A percentile compares a stretch with the other conserved stretches of the same genome.
These are phyloP conservation scores for Oryza meyeriana DNA, from an alignment of 176 grass and related monocot genomes.

Conservation along the genomic window DNA sequence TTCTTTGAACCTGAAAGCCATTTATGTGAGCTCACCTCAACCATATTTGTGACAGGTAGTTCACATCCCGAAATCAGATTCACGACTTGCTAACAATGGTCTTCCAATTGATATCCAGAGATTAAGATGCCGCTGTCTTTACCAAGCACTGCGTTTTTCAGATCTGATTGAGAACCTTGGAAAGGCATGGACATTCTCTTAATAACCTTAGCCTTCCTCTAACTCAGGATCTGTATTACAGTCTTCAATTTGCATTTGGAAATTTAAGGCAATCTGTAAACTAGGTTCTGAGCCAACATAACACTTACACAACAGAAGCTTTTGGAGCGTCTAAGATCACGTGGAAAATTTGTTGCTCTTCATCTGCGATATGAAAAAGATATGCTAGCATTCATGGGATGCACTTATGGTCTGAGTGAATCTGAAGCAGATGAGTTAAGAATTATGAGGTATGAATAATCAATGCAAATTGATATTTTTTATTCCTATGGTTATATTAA, in stretches of 20 bases:
- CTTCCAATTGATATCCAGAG: constrained; percentile 96
- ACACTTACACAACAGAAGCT: constrained; percentile 95
- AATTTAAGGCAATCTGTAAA: constrained; percentile 56
- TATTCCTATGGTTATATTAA: constrained; percentile 20
- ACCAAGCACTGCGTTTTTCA: constrained; percentile 71
- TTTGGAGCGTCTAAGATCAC: constrained; percentile 70
- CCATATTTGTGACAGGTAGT: constrained; percentile 57
- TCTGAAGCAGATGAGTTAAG: constrained; percentile 72
- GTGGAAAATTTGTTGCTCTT: constrained; percentile 76
- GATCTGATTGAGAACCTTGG: constrained; percentile 79
- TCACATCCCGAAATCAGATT: constrained; percentile 93
- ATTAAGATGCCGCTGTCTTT: constrained; percentile 86
- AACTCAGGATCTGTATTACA: constrained; percentile 23
- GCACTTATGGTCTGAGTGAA: constrained; percentile 66
- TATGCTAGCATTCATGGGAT: constrained; percentile 96
- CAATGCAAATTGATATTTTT: not conserved
- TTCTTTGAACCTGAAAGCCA: constrained; percentile 20
- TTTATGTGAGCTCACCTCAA: constrained; percentile 12
- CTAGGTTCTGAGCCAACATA: constrained; percentile 81
- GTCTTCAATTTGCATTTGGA: constrained; percentile 40
- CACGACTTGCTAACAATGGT: constrained; percentile 80
- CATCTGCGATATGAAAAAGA: constrained; percentile 98
- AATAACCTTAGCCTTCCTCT: constrained; percentile 25
- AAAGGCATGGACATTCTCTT: constrained; percentile 57
- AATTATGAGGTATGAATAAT: constrained; percentile 61